Conservation (phyloP, 2,329 filamentous ascomycete species). For the Scortechinia acanthostroma region DNA sequence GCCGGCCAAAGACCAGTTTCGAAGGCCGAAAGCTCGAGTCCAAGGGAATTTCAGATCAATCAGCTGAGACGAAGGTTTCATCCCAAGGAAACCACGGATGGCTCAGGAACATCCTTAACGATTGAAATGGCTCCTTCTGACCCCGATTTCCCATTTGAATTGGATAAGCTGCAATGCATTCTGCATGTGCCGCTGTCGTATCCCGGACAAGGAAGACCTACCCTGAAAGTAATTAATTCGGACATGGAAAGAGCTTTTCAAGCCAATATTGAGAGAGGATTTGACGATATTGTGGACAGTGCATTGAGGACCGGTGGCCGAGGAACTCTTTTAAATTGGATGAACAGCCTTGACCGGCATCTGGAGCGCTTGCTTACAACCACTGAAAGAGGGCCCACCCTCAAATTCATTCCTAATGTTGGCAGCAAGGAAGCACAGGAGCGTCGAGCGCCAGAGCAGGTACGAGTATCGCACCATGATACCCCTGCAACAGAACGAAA, state of each 20-base stretch:
- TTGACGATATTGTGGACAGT: constrained; percentile 1
- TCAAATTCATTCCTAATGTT: not conserved
- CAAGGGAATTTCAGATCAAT: constrained; percentile 34
- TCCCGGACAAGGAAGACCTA: constrained; percentile 43
- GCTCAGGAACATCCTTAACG: constrained; percentile 46
- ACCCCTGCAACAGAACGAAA: not conserved
- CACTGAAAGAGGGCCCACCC: not conserved
- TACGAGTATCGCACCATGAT: not conserved
- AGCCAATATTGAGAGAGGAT: not conserved
- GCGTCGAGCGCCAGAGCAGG: not conserved
- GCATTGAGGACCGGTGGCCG: not conserved
- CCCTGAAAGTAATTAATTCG: constrained; percentile 42
- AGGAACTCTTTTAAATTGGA: not conserved
- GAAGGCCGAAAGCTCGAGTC: not conserved
- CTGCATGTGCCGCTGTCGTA: constrained; percentile 59
- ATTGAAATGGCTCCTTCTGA: constrained; percentile 70
- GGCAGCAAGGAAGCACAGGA: not conserved
- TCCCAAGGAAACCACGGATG: constrained; percentile 28
- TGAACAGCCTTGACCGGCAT: not conserved
- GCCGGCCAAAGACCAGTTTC: not conserved
- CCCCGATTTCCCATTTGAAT: constrained; percentile 76
- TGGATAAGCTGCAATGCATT: constrained; percentile 61
- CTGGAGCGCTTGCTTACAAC: not conserved
- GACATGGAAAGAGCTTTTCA: not conserved
- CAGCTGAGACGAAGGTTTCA: constrained; percentile 66